phyloP scores from a whole-genome alignment of 306 rosid species.

The Sechiopsis laciniata region DNA sequence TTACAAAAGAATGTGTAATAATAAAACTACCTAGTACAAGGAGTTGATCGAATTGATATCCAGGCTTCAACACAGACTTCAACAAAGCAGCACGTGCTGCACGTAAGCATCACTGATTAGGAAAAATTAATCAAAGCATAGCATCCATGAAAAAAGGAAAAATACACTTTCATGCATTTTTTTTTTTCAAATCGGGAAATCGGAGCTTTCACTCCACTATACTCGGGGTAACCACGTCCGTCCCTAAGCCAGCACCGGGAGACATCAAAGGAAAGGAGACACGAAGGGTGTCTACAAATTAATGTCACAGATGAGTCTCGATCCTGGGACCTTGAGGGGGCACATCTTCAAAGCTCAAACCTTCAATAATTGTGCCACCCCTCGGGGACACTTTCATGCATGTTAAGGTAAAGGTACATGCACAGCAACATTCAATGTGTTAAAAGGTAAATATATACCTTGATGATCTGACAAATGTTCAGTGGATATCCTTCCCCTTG shows the following conservation, averaged over 20 bases:
- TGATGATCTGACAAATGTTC: constrained; percentile 91
- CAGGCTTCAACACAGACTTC: constrained; percentile 76
- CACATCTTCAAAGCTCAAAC: no score
- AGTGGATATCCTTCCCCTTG: constrained; percentile 61
- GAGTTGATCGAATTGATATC: constrained; percentile 70
- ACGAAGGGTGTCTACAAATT: no score
- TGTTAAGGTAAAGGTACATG: neutral
- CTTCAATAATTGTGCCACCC: no score
- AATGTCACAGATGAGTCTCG: no score
- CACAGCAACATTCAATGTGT: neutral
- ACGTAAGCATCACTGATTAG: constrained; percentile 29
- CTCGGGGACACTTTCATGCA: neutral
- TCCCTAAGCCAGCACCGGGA: no score
- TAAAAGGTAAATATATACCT: constrained; percentile 38
- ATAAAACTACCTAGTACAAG: constrained; percentile 64
- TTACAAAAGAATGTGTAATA: neutral
- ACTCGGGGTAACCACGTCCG: no score
- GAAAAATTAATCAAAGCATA: constrained; percentile 19
- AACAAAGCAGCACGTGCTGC: constrained; percentile 61
- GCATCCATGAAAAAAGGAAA: constrained; percentile 18
- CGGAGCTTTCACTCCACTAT: no score
- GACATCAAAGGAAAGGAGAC: no score
- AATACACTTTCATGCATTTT: neutral
- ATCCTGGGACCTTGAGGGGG: no score
- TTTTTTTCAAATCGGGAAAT: no score